Evolutionary conservation across 768 basidiomycete species (phyloP), one percentile per base, ranked within the genome.

Genomic region (Suillus subalutaceus): DNA sequence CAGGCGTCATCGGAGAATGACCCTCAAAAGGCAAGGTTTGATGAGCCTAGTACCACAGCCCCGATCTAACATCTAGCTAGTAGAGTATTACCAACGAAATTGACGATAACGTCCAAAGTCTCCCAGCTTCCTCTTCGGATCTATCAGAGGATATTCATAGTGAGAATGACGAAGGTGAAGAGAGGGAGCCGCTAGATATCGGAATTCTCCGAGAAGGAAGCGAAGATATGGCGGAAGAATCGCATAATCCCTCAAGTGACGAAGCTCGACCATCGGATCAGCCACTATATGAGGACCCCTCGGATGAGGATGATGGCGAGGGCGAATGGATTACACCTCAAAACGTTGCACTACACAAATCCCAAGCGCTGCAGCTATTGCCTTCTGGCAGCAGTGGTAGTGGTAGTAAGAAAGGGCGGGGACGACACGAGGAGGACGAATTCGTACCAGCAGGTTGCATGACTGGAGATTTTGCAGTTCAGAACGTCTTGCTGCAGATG

Each of bases 401-500:
- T 13, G 68, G 71, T 5, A 35, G 12, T 1, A 74, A 72, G 38
- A 80, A 79, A 57, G 67, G 68, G 55, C 80, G 80, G 70, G 77
- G 76, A 59, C 26, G 18, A 30, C 73, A 72, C 67, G 73, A 71
- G 71, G 75, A 81, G 50, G 76, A 82, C 20, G 79, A 82, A 55
- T 46, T 69, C 0, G 71, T 97, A 56, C 83, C 82, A 62, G 88
- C 86, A 6, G 97, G 96, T 20, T 97, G 96, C 75, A 95, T 99
- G 92, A 99, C 97, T 10, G 93, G 93, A 26, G 97, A 99, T 85
- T 99, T 96, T 77, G 97, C 97, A 20, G 97, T 99, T 90, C 97
- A 99, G 79, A 99, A 99, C 72, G 94, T 99, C 26, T 79, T 97
- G 68, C 78, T 99, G 61, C 96, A 97, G 77, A 96, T 99, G 92